Evolutionary conservation across 2,329 filamentous ascomycete genomes (phyloP).

Genomic region (Sarocladium brachiariae): DNA sequence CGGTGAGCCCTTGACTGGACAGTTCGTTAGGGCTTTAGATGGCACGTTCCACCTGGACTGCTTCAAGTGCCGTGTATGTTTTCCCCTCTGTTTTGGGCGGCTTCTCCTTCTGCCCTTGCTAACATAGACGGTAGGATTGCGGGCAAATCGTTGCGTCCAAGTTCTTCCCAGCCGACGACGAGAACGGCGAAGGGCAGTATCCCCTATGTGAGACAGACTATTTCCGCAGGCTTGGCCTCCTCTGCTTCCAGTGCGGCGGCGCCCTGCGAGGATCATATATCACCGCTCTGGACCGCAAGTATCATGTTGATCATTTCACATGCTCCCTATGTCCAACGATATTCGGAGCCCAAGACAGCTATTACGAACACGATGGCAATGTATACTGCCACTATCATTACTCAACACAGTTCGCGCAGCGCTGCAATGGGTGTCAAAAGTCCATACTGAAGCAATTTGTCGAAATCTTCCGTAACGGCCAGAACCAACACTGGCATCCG

Average conservation of each 20-base stretch:
- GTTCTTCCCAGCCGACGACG: conserved; percentile 95
- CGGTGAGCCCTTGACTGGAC: conserved; percentile 77
- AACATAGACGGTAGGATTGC: conserved; percentile 63
- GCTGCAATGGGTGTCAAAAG: conserved; percentile 94
- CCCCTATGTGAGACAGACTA: conserved; percentile 98
- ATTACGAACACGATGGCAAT: conserved; percentile 94
- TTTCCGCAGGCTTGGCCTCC: conserved; percentile 81
- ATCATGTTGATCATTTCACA: conserved; percentile 98
- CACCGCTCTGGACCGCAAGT: conserved; percentile 93
- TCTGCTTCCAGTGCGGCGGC: conserved; percentile 88
- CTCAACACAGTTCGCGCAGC: conserved; percentile 91
- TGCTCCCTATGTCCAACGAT: conserved; percentile 95
- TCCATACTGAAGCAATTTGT: conserved; percentile 98
- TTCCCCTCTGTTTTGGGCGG: not conserved
- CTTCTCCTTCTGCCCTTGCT: not conserved
- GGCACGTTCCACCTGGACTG: conserved; percentile 96
- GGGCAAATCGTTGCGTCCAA: conserved; percentile 96
- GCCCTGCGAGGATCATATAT: conserved; percentile 96
- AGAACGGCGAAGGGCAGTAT: conserved; percentile 78
- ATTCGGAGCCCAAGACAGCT: conserved; percentile 97
- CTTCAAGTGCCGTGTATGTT: conserved; percentile 87
- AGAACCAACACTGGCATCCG: conserved; percentile 98
- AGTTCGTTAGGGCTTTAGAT: conserved; percentile 90
- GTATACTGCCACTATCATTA: conserved; percentile 99
- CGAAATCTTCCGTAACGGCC: conserved; percentile 94